Base-by-base conservation (phyloP, 768 basidiomycete genomes). In the Lentinula detonsa region DNA sequence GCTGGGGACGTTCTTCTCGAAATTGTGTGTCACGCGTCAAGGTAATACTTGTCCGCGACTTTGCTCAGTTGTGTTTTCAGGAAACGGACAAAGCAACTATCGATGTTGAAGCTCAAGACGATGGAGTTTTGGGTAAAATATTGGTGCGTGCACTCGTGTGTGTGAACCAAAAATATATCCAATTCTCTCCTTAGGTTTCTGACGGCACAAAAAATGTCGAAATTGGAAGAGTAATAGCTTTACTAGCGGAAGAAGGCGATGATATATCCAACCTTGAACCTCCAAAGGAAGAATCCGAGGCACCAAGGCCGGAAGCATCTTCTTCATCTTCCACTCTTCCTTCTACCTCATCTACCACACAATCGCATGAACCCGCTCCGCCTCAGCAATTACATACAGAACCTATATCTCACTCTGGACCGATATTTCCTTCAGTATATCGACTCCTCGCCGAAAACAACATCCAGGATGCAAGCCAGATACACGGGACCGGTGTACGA, bases 21-120 rank as follows among this genome's bases (percentile, higher is more conserved):
- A 78, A 91, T 96, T 66, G 94, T 95, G 66, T 65, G 88, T 78
- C 10, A 16, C 21, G 13, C 31, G 16, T 6, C 34, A 11, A 13
- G 11, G 8, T 34, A 50, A 21, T 33, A 21, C 23, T 21, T 42
- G 43, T 18, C 13, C 31, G 10, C 59, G 28, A 28, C 28, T 23
- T n/a, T 13, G 11, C 50, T 33, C 57, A 46, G 10, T 34, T 6
- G 9, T 31, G 9, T 52, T 35, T 50, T 61, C 73, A 94, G 92
- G 92, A 94, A 81, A 94, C 92, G 46, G 92, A 94, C 80, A 93
- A 93, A 74, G 91, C 96, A 15, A 95, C 94, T 2, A 97, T 98
- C 69, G 97, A 99, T 72, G 96, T 99, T 6, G 97, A 99, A 75
- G 95, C 97, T 13, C 95, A 95, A 74, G 96, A 98, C 34, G 95